These are phyloP conservation scores for Medicago arabica DNA, from an alignment of 306 rosid genomes.

Conservation along the genomic window DNA sequence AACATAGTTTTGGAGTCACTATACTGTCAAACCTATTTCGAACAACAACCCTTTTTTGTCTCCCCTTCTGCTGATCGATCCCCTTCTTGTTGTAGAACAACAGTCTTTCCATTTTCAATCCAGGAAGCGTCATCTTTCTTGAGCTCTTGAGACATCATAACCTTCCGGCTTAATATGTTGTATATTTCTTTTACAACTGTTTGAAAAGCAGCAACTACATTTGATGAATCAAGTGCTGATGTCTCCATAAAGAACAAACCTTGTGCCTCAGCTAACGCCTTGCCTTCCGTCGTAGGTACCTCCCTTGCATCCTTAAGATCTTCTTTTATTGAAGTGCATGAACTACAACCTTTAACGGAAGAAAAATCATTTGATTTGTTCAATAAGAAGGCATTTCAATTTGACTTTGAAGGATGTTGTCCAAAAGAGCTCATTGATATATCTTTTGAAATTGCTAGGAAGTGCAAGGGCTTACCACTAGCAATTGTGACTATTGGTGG, in stretches of 20 bases:
- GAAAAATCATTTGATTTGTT: conserved; percentile 1
- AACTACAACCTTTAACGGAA: neutral
- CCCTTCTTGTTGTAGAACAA: conserved; percentile 72
- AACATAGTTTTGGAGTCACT: conserved; percentile 37
- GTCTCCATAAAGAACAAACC: conserved; percentile 98
- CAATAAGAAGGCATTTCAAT: conserved; percentile 17
- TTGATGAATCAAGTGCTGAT: conserved; percentile 95
- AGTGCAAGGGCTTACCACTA: conserved; percentile 9
- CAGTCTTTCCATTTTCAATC: conserved; percentile 74
- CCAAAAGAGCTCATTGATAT: neutral
- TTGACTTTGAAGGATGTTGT: neutral
- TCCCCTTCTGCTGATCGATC: conserved; percentile 51
- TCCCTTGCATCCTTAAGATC: conserved; percentile 94
- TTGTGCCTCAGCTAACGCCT: conserved; percentile 87
- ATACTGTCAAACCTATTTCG: conserved; percentile 49
- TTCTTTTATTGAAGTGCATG: neutral
- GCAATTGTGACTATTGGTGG: conserved; percentile 2
- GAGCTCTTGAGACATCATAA: conserved; percentile 91
- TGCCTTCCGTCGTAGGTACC: conserved; percentile 89
- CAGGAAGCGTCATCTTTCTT: conserved; percentile 59
- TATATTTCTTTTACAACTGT: conserved; percentile 93
- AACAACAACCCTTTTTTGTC: conserved; percentile 79
- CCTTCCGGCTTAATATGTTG: conserved; percentile 90
- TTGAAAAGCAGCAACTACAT: conserved; percentile 87
- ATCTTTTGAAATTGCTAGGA: neutral